These are phyloP conservation scores for Ustilago bromivora DNA, from an alignment of 1,284 basidiomycete species.

Conservation along the genomic window DNA sequence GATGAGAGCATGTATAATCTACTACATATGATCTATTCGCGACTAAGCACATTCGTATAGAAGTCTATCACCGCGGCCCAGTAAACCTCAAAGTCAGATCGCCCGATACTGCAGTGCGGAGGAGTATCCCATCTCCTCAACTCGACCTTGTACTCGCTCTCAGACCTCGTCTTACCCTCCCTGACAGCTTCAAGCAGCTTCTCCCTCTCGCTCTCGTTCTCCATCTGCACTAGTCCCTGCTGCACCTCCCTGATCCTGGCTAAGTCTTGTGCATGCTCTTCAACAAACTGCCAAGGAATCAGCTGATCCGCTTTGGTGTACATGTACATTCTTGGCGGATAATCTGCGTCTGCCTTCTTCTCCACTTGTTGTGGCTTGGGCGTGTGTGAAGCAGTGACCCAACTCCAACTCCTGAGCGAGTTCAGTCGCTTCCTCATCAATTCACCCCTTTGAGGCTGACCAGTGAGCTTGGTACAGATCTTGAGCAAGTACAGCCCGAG, in stretches of 20 bases:
- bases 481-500: slow-evolving; percentile 41
- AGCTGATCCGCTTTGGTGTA: slow-evolving; percentile 59
- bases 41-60: slow-evolving; percentile 33
- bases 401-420: slow-evolving; percentile 47
- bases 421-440: slow-evolving; percentile 52
- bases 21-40: not conserved
- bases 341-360: slow-evolving; percentile 7
- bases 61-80: slow-evolving; percentile 53
- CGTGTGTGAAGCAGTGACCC: slow-evolving; percentile 37
- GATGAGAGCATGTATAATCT: not conserved
- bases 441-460: slow-evolving; percentile 39
- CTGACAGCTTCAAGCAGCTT: slow-evolving; percentile 9
- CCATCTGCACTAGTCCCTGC: slow-evolving; percentile 40
- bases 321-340: slow-evolving; percentile 60
- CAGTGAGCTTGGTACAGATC: slow-evolving; percentile 37
- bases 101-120: slow-evolving; percentile 57
- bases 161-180: not conserved
- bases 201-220: slow-evolving; percentile 24
- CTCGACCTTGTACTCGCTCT: slow-evolving; percentile 33
- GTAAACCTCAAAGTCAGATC: slow-evolving; percentile 57
- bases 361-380: slow-evolving; percentile 3
- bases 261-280: slow-evolving; percentile 54
- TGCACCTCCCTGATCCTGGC: slow-evolving; percentile 17
- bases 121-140: slow-evolving; percentile 57
- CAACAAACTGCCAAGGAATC: slow-evolving; percentile 56